phyloP scores from a whole-genome alignment of 2,329 filamentous ascomycete species.

The Aspergillus chevalieri region DNA sequence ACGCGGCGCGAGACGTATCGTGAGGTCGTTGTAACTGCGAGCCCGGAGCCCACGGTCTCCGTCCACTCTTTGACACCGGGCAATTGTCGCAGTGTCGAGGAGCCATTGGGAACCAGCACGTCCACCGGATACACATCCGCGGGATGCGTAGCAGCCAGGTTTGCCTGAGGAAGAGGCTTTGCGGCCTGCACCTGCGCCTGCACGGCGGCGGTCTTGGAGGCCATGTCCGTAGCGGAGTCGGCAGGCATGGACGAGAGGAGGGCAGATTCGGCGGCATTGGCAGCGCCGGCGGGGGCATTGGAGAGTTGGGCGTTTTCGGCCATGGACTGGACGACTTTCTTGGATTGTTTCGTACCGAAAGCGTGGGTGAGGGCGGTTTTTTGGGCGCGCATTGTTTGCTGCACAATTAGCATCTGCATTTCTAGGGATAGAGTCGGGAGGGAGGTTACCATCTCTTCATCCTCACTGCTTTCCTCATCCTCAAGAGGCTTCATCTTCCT shows the following conservation, averaged over 20 bases:
- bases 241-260: conserved; percentile 39
- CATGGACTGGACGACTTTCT: conserved; percentile 42
- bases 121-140: conserved; percentile 42
- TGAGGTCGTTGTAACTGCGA: conserved; percentile 33
- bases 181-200: conserved; percentile 40
- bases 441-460: conserved; percentile 23
- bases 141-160: conserved; percentile 39
- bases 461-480: conserved; percentile 24
- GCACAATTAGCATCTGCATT: neutral
- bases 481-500: conserved; percentile 22
- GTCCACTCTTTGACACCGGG: conserved; percentile 40
- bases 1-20: conserved; percentile 42
- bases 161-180: conserved; percentile 41
- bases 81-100: conserved; percentile 36
- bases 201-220: conserved; percentile 27
- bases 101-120: conserved; percentile 36
- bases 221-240: conserved; percentile 24
- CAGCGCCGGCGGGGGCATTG: conserved; percentile 29
- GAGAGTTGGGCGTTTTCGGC: conserved; percentile 45
- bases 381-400: conserved; percentile 36
- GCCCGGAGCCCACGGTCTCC: conserved; percentile 29
- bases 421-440: neutral
- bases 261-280: conserved; percentile 37
- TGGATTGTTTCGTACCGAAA: conserved; percentile 47
- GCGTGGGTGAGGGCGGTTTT: conserved; percentile 41